A percentile compares a stretch with the other conserved stretches of the same genome.
Evolutionary conservation across 2,329 filamentous ascomycete genomes (phyloP).

Genomic region (Claviceps arundinis): DNA sequence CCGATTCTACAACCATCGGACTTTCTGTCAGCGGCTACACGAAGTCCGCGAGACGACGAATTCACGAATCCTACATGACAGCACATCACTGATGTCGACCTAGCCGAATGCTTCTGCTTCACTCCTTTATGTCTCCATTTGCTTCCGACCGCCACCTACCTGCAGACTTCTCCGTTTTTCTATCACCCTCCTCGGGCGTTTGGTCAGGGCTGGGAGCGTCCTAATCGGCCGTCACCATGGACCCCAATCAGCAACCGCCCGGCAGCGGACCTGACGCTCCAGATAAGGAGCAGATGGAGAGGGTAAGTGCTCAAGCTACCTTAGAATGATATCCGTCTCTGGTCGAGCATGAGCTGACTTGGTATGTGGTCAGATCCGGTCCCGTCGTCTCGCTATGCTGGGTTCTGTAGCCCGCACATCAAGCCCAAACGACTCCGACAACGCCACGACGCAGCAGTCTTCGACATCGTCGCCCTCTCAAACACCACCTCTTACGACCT

Average conservation of each 20-base stretch:
- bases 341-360: background rate
- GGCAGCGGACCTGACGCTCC: slow-evolving; percentile 35
- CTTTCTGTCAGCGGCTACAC: background rate
- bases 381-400: slow-evolving; percentile 36
- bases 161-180: background rate
- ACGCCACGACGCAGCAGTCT: slow-evolving; percentile 13
- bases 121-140: background rate
- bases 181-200: too few species aligned
- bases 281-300: slow-evolving; percentile 45
- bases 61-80: background rate
- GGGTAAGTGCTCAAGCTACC: slow-evolving; percentile 22
- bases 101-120: background rate
- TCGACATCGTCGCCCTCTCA: slow-evolving; percentile 9
- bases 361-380: slow-evolving; percentile 28
- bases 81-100: background rate
- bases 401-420: slow-evolving; percentile 23
- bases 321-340: background rate
- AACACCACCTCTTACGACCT: slow-evolving; percentile 14
- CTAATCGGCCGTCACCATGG: slow-evolving; percentile 21
- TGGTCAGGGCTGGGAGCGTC: background rate
- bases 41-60: background rate
- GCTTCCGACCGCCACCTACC: background rate
- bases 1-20: slow-evolving; percentile 1
- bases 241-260: slow-evolving; percentile 30
- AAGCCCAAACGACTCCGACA: slow-evolving; percentile 16